Conservation (phyloP, 2,329 filamentous ascomycete genomes). For the Boeremia lycopersici region DNA sequence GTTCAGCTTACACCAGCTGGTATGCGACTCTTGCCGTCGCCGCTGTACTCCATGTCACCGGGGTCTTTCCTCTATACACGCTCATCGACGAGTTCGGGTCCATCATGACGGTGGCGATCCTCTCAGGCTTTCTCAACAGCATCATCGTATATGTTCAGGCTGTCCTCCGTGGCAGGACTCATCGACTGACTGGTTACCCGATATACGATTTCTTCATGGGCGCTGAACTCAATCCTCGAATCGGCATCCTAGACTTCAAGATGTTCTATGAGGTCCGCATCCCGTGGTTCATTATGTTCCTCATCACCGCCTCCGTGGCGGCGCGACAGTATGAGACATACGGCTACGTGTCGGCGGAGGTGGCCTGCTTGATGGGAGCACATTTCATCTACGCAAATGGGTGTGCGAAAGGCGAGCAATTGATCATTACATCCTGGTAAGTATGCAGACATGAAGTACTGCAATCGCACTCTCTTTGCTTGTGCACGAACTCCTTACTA, state of each 20-base stretch:
- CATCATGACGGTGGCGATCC: constrained; percentile 86
- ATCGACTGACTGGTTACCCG: constrained; percentile 84
- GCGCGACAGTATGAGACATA: constrained; percentile 81
- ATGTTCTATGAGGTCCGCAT: constrained; percentile 94
- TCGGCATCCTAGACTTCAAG: constrained; percentile 85
- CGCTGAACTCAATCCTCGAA: constrained; percentile 80
- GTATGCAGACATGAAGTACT: constrained; percentile 18
- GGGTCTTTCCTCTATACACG: constrained; percentile 84
- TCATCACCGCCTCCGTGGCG: constrained; percentile 74
- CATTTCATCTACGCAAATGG: constrained; percentile 91
- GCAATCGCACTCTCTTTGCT: too few relatives aligned
- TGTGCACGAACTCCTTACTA: too few relatives aligned
- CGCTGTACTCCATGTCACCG: constrained; percentile 74
- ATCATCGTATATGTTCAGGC: constrained; percentile 86
- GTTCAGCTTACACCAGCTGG: constrained; percentile 83
- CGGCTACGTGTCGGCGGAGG: constrained; percentile 82
- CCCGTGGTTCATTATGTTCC: constrained; percentile 87
- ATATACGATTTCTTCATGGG: constrained; percentile 93
- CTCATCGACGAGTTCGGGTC: constrained; percentile 94
- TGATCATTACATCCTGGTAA: constrained; percentile 83
- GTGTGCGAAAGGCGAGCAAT: constrained; percentile 87
- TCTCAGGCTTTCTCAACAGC: constrained; percentile 83
- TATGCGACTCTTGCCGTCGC: constrained; percentile 80
- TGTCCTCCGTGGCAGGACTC: constrained; percentile 75
- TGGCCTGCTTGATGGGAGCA: constrained; percentile 80